Percentiles rank a stretch among this genome's conserved stretches.
phyloP scores from a whole-genome alignment of 495 filamentous ascomycete genomes.

The Rhizodiscina lignyota region DNA sequence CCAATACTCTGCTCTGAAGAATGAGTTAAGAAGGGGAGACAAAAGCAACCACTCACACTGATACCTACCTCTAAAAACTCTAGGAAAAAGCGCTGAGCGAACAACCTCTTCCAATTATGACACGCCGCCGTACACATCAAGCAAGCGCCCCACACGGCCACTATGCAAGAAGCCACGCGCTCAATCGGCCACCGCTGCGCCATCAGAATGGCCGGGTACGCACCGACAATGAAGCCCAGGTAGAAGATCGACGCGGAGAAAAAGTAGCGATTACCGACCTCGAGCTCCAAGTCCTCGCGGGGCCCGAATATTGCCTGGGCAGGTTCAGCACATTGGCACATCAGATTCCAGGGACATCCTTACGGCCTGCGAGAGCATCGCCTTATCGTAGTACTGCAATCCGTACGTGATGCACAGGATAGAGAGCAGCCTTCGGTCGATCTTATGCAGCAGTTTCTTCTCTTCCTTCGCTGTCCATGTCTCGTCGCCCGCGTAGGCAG shows the following conservation, averaged over 20 bases:
- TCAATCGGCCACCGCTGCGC: slow-evolving; percentile 29
- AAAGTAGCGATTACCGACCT: slow-evolving; percentile 24
- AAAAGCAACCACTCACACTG: no score
- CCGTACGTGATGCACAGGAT: slow-evolving; percentile 34
- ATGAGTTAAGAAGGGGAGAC: no score
- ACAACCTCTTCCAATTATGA: slow-evolving; percentile 21
- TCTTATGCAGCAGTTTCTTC: slow-evolving; percentile 21
- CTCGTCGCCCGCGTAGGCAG: slow-evolving; percentile 23
- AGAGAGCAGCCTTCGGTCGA: slow-evolving; percentile 31
- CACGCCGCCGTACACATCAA: slow-evolving; percentile 25
- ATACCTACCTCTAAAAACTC: slow-evolving; percentile 27
- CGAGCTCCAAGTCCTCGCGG: slow-evolving; percentile 18
- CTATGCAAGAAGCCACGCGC: slow-evolving; percentile 23
- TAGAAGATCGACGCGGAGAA: slow-evolving; percentile 29
- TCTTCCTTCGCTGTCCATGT: slow-evolving; percentile 22
- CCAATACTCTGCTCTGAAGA: no score
- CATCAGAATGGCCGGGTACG: slow-evolving; percentile 26
- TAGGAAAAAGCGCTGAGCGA: slow-evolving; percentile 30
- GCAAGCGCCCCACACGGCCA: slow-evolving; percentile 21
- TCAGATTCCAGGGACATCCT: slow-evolving; percentile 2
- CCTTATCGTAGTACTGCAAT: slow-evolving; percentile 26
- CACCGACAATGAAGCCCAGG: slow-evolving; percentile 29
- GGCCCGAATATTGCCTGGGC: slow-evolving; percentile 21
- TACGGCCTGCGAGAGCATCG: slow-evolving; percentile 24
- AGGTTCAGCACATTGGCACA: no score